A percentile compares a stretch with the other conserved stretches of the same genome.
phyloP scores from a whole-genome alignment of 805 yeast species.

The Metschnikowia reukaufii region DNA sequence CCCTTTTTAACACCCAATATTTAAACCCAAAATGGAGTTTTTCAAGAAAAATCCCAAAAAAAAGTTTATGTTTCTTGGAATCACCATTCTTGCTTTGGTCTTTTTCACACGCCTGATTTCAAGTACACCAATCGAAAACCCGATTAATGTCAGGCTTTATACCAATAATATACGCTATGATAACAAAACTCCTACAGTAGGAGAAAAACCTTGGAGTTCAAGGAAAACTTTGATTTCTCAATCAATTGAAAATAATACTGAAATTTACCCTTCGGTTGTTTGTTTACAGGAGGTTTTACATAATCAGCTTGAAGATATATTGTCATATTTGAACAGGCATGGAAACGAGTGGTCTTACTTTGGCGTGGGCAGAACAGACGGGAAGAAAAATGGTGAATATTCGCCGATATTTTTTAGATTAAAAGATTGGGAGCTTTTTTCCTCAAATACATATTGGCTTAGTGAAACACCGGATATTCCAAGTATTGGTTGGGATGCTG shows the following conservation, averaged over 20 bases:
- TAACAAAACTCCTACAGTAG: conserved; percentile 31
- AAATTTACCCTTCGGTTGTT: conserved; percentile 34
- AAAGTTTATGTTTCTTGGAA: too few species aligned
- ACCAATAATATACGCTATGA: conserved; percentile 50
- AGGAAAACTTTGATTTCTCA: conserved; percentile 40
- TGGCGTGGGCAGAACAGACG: conserved; percentile 20
- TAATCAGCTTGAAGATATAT: conserved; percentile 35
- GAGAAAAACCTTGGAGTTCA: conserved; percentile 47
- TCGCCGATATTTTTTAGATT: conserved; percentile 37
- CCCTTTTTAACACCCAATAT: too few species aligned
- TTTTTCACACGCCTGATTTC: too few species aligned
- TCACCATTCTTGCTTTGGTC: background rate
- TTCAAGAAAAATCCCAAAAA: too few species aligned
- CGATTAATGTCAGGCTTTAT: conserved; percentile 23
- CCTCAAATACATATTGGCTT: conserved; percentile 38
- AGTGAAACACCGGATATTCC: conserved; percentile 41
- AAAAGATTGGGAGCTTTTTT: conserved; percentile 33
- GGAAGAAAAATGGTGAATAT: conserved; percentile 15
- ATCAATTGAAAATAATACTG: conserved; percentile 42
- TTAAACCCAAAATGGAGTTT: too few species aligned
- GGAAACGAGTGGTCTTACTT: conserved; percentile 34
- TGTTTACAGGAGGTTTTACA: conserved; percentile 41
- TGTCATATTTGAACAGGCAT: conserved; percentile 25
- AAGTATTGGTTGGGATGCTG: conserved; percentile 46
- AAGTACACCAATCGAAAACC: too few species aligned